Evolutionary conservation across 179 eudicot species (phyloP).

Genomic region (Corrigiola litoralis): DNA sequence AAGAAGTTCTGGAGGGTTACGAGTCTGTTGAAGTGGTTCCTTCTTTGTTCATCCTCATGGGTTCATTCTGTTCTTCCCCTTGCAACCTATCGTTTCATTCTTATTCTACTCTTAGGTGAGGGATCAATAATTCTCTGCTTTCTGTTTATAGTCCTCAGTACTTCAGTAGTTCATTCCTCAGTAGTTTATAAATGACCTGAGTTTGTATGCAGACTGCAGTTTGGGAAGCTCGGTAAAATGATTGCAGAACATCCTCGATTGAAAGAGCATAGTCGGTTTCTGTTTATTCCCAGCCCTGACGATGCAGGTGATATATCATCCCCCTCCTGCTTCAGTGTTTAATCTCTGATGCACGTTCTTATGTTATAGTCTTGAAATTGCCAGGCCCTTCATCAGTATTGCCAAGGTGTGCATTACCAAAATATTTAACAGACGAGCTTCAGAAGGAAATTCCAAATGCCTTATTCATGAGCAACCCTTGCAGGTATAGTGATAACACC

Average conservation of each 20-base stretch:
- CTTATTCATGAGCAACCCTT: slow-evolving; percentile 78
- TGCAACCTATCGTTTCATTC: slow-evolving; percentile 75
- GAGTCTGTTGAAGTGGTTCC: slow-evolving; percentile 87
- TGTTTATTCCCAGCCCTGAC: slow-evolving; percentile 90
- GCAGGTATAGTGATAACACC: slow-evolving; percentile 52
- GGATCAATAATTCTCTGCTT: not conserved
- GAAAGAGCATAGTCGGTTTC: slow-evolving; percentile 68
- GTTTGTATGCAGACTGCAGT: slow-evolving; percentile 53
- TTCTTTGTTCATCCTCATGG: slow-evolving; percentile 93
- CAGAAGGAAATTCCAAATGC: slow-evolving; percentile 75
- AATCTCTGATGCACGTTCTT: not conserved
- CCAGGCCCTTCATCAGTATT: slow-evolving; percentile 91
- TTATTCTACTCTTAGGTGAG: slow-evolving; percentile 77
- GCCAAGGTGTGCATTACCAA: slow-evolving; percentile 85
- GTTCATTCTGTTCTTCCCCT: slow-evolving; percentile 80
- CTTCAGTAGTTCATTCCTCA: no score
- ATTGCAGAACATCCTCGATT: slow-evolving; percentile 66
- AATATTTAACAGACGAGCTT: slow-evolving; percentile 73
- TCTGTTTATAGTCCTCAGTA: not conserved
- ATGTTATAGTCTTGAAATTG: slow-evolving; percentile 1
- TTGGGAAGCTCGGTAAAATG: slow-evolving; percentile 84
- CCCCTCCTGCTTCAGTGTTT: not conserved
- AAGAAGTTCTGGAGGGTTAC: slow-evolving; percentile 67
- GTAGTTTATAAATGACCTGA: slow-evolving; percentile 9
- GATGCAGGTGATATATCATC: slow-evolving; percentile 48